A percentile compares a stretch with the other conserved stretches of the same genome.
These are phyloP conservation scores for Pichia kudriavzevii DNA, from an alignment of 1,139 yeast species.

Conservation along the genomic window DNA sequence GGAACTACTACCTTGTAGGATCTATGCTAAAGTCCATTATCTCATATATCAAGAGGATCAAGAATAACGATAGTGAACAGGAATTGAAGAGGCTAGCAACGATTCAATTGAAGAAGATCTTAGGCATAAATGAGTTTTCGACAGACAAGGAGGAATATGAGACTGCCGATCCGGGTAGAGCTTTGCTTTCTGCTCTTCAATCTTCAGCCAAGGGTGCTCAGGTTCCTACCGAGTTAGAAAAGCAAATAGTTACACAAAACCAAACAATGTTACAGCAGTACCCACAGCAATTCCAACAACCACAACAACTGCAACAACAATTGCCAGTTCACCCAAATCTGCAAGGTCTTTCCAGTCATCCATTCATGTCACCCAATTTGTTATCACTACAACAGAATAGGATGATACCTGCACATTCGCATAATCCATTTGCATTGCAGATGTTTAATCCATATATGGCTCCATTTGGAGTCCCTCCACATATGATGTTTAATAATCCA, in stretches of 20 bases:
- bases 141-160: slow-evolving; percentile 19
- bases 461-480: neutral
- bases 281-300: slow-evolving; percentile 1
- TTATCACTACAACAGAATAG: slow-evolving; percentile 9
- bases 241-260: too few species aligned
- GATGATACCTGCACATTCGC: slow-evolving; percentile 17
- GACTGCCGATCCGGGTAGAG: slow-evolving; percentile 65
- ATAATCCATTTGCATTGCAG: slow-evolving; percentile 20
- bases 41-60: slow-evolving; percentile 44
- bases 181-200: slow-evolving; percentile 57
- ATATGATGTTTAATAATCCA: slow-evolving; percentile 11
- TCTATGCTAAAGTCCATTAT: slow-evolving; percentile 55
- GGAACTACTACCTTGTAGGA: slow-evolving; percentile 49
- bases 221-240: slow-evolving; percentile 7
- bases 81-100: slow-evolving; percentile 53
- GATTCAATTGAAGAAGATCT: slow-evolving; percentile 49
- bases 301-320: slow-evolving; percentile 13
- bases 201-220: slow-evolving; percentile 32
- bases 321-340: slow-evolving; percentile 11
- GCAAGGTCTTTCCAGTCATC: slow-evolving; percentile 3
- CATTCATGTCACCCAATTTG: slow-evolving; percentile 20
- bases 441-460: slow-evolving; percentile 26
- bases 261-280: too few species aligned
- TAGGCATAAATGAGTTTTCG: slow-evolving; percentile 44
- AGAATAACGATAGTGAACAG: slow-evolving; percentile 41